phyloP scores from a whole-genome alignment of 352 stramenopile species.

The Globisporangium nodosum region DNA sequence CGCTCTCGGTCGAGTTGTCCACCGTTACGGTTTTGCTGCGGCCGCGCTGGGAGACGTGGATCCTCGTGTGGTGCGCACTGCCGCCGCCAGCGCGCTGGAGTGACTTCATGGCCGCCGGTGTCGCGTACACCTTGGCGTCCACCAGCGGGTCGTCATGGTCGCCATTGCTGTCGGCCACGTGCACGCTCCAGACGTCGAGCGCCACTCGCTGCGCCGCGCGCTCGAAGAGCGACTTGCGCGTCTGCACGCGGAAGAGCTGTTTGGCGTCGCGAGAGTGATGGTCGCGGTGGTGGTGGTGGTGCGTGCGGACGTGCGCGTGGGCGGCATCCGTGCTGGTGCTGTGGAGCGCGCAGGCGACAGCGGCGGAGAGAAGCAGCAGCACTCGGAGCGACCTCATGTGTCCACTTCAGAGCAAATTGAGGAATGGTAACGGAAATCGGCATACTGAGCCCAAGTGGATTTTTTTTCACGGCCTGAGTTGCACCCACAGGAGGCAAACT shows the following conservation, averaged over 20 bases:
- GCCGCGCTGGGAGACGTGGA: not conserved
- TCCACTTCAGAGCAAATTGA: not conserved
- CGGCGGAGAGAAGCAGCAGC: not conserved
- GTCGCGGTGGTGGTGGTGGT: slow-evolving; percentile 3
- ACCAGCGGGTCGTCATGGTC: slow-evolving; percentile 1
- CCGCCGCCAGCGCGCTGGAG: not conserved
- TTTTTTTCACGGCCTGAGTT: not conserved
- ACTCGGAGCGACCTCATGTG: not conserved
- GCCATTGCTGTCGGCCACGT: not conserved
- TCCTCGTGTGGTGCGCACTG: not conserved
- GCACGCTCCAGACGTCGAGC: slow-evolving; percentile 12
- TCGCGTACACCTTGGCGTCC: slow-evolving; percentile 10
- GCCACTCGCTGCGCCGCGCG: not conserved
- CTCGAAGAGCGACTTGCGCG: slow-evolving; percentile 12
- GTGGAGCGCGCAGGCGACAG: not conserved
- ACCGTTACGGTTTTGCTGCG: slow-evolving; percentile 2
- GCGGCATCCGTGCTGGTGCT: not conserved
- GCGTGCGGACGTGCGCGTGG: not conserved
- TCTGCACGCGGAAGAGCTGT: slow-evolving; percentile 10
- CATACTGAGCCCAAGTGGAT: not conserved
- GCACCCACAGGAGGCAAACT: not conserved
- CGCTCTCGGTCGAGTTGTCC: not conserved
- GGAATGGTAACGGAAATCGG: not conserved
- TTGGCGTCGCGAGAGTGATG: slow-evolving; percentile 4
- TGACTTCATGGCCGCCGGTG: slow-evolving; percentile 4